Conservation (phyloP, 208 protist species). For the Trypanosoma scelopori region DNA sequence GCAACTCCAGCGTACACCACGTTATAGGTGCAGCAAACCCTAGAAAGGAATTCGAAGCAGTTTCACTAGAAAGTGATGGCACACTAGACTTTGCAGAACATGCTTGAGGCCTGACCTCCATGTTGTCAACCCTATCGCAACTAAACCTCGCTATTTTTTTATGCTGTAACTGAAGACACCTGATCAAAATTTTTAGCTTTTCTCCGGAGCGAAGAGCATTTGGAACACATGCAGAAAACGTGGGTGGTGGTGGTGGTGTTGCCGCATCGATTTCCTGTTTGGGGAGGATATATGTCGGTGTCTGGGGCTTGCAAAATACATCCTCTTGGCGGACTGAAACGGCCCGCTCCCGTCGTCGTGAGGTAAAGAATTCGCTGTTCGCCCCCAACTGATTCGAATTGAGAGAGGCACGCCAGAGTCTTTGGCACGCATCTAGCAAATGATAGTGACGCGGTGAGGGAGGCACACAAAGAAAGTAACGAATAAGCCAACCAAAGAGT, state of each 20-base stretch:
- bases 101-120: background rate
- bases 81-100: background rate
- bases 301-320: conserved; percentile 7
- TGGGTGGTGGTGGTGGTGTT: background rate
- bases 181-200: conserved; percentile 7
- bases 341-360: conserved; percentile 1
- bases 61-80: background rate
- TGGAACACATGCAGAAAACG: conserved; percentile 18
- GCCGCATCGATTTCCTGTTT: background rate
- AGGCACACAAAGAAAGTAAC: conserved; percentile 13
- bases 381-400: background rate
- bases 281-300: background rate
- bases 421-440: conserved; percentile 26
- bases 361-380: background rate
- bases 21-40: background rate
- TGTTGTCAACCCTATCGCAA: background rate
- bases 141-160: conserved; percentile 1
- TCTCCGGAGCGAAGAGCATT: conserved; percentile 11
- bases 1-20: conserved; percentile 25
- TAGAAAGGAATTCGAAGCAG: background rate
- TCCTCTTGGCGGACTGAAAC: conserved; percentile 16
- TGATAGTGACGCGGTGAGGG: conserved; percentile 19
- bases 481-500: conserved; percentile 26
- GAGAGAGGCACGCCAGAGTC: conserved; percentile 7
- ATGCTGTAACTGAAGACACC: conserved; percentile 12